Evolutionary conservation across 2,329 filamentous ascomycete genomes (phyloP).

Genomic region (Salinomyces thailandicus): DNA sequence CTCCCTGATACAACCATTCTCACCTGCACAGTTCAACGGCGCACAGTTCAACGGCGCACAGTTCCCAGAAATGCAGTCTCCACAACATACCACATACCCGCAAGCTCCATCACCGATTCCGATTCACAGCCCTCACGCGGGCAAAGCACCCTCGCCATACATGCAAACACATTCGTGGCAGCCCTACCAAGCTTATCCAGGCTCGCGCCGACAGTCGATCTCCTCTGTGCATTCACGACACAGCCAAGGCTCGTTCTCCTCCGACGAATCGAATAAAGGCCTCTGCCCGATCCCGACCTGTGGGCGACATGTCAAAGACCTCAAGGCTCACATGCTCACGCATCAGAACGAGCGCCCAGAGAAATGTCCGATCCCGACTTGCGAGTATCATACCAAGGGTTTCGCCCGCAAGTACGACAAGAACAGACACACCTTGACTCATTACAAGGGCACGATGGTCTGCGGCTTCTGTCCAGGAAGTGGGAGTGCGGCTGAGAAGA

Average conservation of each 20-base stretch:
- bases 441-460: constrained; percentile 96
- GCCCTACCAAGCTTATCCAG: constrained; percentile 35
- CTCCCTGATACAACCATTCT: constrained; percentile 46
- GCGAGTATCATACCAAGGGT: constrained; percentile 84
- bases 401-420: constrained; percentile 96
- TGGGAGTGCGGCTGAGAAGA: constrained; percentile 82
- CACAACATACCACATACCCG: constrained; percentile 27
- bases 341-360: constrained; percentile 85
- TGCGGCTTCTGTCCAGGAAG: constrained; percentile 89
- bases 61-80: constrained; percentile 31
- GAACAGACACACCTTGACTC: constrained; percentile 85
- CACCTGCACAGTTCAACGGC: constrained; percentile 30
- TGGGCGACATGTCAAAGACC: constrained; percentile 76
- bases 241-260: constrained; percentile 32
- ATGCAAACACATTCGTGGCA: constrained; percentile 47
- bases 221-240: constrained; percentile 60
- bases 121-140: constrained; percentile 30
- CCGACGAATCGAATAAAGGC: constrained; percentile 47
- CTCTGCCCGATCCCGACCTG: constrained; percentile 77
- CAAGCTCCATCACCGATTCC: constrained; percentile 54
- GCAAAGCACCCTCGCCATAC: constrained; percentile 52
- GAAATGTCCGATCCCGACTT: constrained; percentile 86
- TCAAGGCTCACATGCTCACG: constrained; percentile 90
- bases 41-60: constrained; percentile 25
- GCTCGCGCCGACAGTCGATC: constrained; percentile 54